These are phyloP conservation scores for Boletus coccyginus DNA, from an alignment of 768 basidiomycete species.

Conservation along the genomic window DNA sequence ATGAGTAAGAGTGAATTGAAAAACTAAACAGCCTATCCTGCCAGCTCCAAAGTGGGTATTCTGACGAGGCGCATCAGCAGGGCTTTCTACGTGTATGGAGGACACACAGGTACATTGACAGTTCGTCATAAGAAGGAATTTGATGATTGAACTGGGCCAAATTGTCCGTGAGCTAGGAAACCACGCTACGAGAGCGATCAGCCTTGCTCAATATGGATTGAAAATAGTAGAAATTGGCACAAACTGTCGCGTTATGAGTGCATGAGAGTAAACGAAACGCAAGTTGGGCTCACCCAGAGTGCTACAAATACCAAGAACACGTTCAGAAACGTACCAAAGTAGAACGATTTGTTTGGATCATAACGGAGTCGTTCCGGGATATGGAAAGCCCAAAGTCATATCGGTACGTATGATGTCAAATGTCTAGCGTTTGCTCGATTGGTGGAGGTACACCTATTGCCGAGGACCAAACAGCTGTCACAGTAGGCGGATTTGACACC, in stretches of 20 bases:
- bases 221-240: slow-evolving; percentile 76
- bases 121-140: slow-evolving; percentile 35
- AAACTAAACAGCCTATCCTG: slow-evolving; percentile 44
- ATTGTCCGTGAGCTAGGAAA: background rate
- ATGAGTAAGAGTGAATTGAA: background rate
- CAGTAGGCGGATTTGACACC: background rate
- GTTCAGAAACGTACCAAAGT: slow-evolving; percentile 51
- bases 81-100: background rate
- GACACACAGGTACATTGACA: slow-evolving; percentile 24
- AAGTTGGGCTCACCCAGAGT: slow-evolving; percentile 34
- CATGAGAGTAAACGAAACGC: background rate
- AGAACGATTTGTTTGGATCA: slow-evolving; percentile 45
- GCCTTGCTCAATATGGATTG: slow-evolving; percentile 71
- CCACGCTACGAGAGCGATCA: background rate
- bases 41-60: slow-evolving; percentile 63
- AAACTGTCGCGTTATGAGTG: slow-evolving; percentile 19
- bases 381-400: slow-evolving; percentile 57
- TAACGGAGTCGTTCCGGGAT: slow-evolving; percentile 48
- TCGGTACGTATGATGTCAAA: background rate
- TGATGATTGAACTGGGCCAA: slow-evolving; percentile 29
- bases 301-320: slow-evolving; percentile 55
- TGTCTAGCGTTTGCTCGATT: too few relatives aligned
- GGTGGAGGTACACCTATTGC: too few relatives aligned
- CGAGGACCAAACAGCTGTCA: background rate
- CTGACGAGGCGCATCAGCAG: slow-evolving; percentile 28